phyloP scores from a whole-genome alignment of 345 rosid genomes.

The Hibiscus tridactylites region DNA sequence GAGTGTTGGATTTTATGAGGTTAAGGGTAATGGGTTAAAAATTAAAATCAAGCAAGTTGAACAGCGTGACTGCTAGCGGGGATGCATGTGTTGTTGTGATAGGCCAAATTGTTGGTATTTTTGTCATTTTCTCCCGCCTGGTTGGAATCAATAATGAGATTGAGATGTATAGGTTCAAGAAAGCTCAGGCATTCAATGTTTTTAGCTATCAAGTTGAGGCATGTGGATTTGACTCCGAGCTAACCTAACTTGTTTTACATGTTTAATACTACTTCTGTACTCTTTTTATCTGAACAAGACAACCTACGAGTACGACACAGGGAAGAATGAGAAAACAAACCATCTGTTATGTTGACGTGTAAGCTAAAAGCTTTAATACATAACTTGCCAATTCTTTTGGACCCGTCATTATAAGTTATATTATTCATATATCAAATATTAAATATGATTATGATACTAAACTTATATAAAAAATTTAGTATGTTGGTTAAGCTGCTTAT shows the following conservation, averaged over 20 bases:
- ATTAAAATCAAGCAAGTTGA: too few species aligned
- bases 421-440: too few species aligned
- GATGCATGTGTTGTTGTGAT: background rate
- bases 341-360: background rate
- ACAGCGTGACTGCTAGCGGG: background rate
- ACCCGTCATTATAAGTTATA: too few species aligned
- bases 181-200: background rate
- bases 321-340: background rate
- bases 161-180: slow-evolving; percentile 4
- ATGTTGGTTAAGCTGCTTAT: too few species aligned
- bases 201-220: background rate
- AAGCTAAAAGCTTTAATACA: too few species aligned
- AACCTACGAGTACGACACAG: background rate
- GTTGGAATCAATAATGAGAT: slow-evolving; percentile 1
- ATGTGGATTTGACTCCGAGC: background rate
- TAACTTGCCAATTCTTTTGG: too few species aligned
- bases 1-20: too few species aligned
- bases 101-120: background rate
- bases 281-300: background rate
- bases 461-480: too few species aligned
- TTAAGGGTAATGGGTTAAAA: too few species aligned
- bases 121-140: background rate
- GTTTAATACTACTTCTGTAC: background rate
- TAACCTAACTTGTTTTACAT: background rate
- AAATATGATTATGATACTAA: background rate